phyloP scores from a whole-genome alignment of 2,329 filamentous ascomycete genomes.

The Calonectria hawksworthii region DNA sequence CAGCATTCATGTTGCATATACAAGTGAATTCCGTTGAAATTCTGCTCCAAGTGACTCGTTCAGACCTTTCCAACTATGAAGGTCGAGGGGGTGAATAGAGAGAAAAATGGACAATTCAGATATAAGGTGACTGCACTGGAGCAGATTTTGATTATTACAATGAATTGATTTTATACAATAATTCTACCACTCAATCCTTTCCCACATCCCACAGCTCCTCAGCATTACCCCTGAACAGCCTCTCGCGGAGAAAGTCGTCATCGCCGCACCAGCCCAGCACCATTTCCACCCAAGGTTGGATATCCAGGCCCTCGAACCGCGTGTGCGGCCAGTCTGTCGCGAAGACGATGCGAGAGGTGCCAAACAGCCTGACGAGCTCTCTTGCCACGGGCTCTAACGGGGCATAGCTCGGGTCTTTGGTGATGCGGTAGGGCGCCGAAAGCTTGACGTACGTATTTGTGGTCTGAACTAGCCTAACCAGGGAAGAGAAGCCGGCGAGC shows the following conservation, averaged over 20 bases:
- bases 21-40: neutral
- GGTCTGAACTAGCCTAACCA: slow-evolving; percentile 60
- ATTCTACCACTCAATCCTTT: neutral
- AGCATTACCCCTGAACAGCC: slow-evolving; percentile 69
- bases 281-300: slow-evolving; percentile 59
- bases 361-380: slow-evolving; percentile 62
- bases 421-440: slow-evolving; percentile 71
- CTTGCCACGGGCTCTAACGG: slow-evolving; percentile 63
- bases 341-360: slow-evolving; percentile 63
- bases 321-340: slow-evolving; percentile 77
- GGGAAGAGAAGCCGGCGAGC: slow-evolving; percentile 50
- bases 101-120: neutral
- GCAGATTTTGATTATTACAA: neutral
- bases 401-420: slow-evolving; percentile 56
- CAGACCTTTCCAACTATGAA: no score
- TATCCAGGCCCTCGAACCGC: slow-evolving; percentile 69
- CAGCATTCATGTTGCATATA: neutral
- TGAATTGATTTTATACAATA: neutral
- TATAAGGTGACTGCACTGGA: neutral
- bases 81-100: no score
- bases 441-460: slow-evolving; percentile 70
- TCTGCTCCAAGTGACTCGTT: neutral
- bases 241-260: slow-evolving; percentile 58
- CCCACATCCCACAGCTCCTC: slow-evolving; percentile 60
- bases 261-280: slow-evolving; percentile 67